Base-by-base conservation (phyloP, 352 stramenopile genomes). In the Phytopythium mirpurense region DNA sequence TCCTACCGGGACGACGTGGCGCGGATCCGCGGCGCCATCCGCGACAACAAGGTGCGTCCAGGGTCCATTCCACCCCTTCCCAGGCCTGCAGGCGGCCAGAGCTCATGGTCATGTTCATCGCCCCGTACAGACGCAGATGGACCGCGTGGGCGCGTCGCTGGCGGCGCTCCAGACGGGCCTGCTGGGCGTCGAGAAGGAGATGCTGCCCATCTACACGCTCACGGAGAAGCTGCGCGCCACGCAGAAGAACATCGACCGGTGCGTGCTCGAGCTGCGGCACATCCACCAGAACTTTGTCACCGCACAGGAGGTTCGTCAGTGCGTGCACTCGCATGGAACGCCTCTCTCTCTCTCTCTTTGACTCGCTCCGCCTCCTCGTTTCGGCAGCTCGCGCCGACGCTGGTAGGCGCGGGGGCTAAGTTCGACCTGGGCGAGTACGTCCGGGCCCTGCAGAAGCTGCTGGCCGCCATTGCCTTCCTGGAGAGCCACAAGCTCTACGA, bases 171-270 rank as follows among this genome's bases (percentile, higher is more conserved):
- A 93, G 63, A 62, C 58, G 10, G 79, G 79, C 1, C 62, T 93
- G 14, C 44, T 87, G 18, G 73, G 78, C 38, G 80, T 93, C 35
- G 82, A 93, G 71, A 63, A 67, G 24, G 75, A 93, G 64, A 93
- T 90, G 82, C 63, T 88, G 54, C 79, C 82, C 24, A 82, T 93
- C 56, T 93, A 93, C 67, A 87, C 84, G 47, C 78, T 93, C 62
- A 93, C 83, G 1, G 79, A 90, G 58, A 76, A 80, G 59, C 72
- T 93, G 19, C 75, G 79, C 54, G 77, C 76, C 56, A 90, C 79
- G 18, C 83, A 93, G 56, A 83, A 84, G 62, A 93, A 91, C 49
- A 93, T 93, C 29, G 83, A 93, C 44, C 51, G 88, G 10, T 90
- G 80, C 40, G 81, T 93, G 21, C 69, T 75, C 29, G 76, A 90